Percentiles rank a stretch among this genome's conserved stretches.
These are phyloP conservation scores for Conoideocrella luteorostrata DNA, from an alignment of 2,329 filamentous ascomycete species.

Conservation along the genomic window DNA sequence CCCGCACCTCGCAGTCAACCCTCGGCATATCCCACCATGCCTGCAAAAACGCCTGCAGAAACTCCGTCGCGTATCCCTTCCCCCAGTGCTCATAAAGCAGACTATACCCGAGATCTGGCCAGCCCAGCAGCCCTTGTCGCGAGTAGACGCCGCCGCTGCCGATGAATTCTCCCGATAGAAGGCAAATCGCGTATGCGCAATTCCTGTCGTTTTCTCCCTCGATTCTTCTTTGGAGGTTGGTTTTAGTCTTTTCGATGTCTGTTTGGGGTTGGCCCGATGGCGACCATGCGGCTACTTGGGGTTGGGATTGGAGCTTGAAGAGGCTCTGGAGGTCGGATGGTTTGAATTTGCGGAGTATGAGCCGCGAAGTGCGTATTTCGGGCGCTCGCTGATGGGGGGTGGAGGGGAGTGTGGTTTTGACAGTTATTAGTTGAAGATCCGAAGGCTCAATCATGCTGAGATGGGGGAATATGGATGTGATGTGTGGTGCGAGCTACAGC, in stretches of 20 bases:
- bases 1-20: neutral
- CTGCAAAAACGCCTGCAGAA: neutral
- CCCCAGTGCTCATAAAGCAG: neutral
- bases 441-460: too few species aligned
- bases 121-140: neutral
- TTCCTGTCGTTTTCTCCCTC: neutral
- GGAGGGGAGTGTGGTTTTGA: neutral
- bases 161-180: neutral
- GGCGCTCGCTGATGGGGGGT: neutral
- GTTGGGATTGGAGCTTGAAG: neutral
- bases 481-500: too few species aligned
- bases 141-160: neutral
- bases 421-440: too few species aligned
- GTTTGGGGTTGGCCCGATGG: neutral
- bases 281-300: neutral
- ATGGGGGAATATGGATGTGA: neutral
- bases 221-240: neutral
- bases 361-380: neutral
- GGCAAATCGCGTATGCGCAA: conserved; percentile 1
- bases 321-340: neutral
- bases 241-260: neutral
- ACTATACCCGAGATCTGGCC: neutral
- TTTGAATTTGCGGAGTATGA: neutral
- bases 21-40: neutral
- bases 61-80: neutral